Base-by-base conservation (phyloP, 768 basidiomycete genomes). In the Lepiota venenata region DNA sequence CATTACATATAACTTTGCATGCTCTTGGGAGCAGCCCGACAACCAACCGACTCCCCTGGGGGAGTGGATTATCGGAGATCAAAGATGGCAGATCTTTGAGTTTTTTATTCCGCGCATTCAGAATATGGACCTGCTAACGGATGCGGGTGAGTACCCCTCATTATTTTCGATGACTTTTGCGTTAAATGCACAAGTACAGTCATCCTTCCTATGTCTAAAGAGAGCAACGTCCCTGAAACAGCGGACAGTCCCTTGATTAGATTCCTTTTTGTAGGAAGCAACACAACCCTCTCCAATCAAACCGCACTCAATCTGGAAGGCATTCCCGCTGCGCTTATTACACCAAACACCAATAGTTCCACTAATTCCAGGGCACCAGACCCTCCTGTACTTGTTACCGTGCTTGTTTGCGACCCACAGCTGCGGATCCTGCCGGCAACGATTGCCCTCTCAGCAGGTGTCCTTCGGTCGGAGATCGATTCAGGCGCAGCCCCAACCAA, bases 231-330 rank as follows among this genome's bases (percentile, higher is more conserved):
- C 12, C 20, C 6, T 3, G 15, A 16, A 3, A 16, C 14, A n/a
- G 27, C 41, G 10, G 20, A 42, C 10, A 51, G 29, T 16, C 25
- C 50, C 9, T 29, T 43, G 6, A 43, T 32, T 10, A 18, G 25
- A 2, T 51, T 51, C 39, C 9, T 51, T 20, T 16, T 52, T 32
- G n/a, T 45, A 15, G 51, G 51, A 35, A 52, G 32, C 32, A 52
- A 52, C 35, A 52, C 51, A 0, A 44, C 51, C 10, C 43, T 45
- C 18, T 42, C 41, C 9, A 32, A 29, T 2, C 25, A 16, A 11
- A 29, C 42, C 20, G 35, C 16, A 12, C 35, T 52, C 12, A 45
- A 52, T 18, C 35, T 52, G 2, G 43, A 52, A 25, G 43, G 16
- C 11, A 8, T 39, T 36, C 51, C 51, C 4, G n/a, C 43, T 0